Conservation (phyloP, 805 yeast genomes). For the Kodamaea neixiangensis region DNA sequence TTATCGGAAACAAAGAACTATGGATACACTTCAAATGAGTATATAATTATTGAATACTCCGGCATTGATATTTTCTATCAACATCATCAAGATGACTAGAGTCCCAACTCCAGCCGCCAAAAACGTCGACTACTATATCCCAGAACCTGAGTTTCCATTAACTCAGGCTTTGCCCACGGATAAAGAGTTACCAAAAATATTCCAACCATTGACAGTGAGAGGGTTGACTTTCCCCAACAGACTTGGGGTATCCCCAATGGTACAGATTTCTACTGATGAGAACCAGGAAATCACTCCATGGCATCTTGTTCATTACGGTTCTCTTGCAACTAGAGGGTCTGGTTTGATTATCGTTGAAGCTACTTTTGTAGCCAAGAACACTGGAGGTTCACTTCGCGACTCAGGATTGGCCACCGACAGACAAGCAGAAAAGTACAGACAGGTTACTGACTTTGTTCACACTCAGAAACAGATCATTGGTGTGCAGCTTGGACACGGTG, state of each 20-base stretch:
- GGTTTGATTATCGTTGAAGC: constrained; percentile 52
- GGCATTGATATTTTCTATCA: not conserved
- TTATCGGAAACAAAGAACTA: too few species aligned
- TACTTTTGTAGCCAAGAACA: constrained; percentile 39
- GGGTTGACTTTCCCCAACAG: constrained; percentile 48
- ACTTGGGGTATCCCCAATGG: constrained; percentile 59
- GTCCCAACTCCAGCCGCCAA: constrained; percentile 2
- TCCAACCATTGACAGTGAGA: constrained; percentile 45
- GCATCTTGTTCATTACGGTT: constrained; percentile 52
- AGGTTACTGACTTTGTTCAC: constrained; percentile 48
- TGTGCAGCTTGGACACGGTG: constrained; percentile 57
- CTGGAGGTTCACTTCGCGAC: constrained; percentile 46
- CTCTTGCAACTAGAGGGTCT: constrained; percentile 49
- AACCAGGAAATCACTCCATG: constrained; percentile 46
- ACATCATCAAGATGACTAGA: not conserved
- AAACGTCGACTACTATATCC: constrained; percentile 10
- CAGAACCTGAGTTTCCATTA: constrained; percentile 7
- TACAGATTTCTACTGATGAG: constrained; percentile 47
- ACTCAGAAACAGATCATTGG: constrained; percentile 49
- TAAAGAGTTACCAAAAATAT: constrained; percentile 35
- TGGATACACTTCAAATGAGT: not conserved
- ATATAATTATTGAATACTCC: too few species aligned
- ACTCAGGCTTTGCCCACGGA: not conserved
- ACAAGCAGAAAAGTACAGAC: constrained; percentile 44
- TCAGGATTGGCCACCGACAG: constrained; percentile 53